Evolutionary conservation across 345 rosid genomes (phyloP), one percentile per base, ranked within the genome.

Genomic region (Pistacia atlantica): DNA sequence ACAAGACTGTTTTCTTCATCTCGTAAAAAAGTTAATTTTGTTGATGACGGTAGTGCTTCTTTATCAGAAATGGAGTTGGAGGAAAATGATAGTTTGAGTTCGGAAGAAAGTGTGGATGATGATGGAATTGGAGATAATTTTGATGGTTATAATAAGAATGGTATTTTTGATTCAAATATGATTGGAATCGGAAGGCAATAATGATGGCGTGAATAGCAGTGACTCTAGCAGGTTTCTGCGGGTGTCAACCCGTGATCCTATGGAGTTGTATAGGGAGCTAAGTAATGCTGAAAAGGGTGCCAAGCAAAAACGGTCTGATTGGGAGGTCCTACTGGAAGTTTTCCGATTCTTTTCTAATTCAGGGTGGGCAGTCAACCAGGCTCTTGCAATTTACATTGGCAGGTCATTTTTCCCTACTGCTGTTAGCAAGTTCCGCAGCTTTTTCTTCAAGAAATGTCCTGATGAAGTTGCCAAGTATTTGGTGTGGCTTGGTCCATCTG

Each of bases 321-420:
- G 79, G 81, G 86, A 86, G 72, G 77, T 75, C 20, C 10, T 95
- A 60, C 73, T 57, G 3, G 90, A 85, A 67, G 84, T 93, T 71
- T 93, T 95, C 49, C 67, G 35, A 10, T 79, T 48, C 76, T 90
- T 93, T 74, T 64, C 85, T 0, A 81, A 70, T 25, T 95, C 99
- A 0, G 94, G 94, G 0, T 90, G 97, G 98, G 98, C 92, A 25
- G 87, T 92, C 59, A 83, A 89, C 78, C 99, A 95, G 78, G 91
- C 97, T 69, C 94, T 95, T 79, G 98, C 90, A 12, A 85, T 91
- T 65, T 95, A 93, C 74, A 87, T 95, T 65, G 97, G 98, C 71
- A 82, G 65, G 84, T 89, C 96, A 33, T 93, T 95, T 84, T 95
- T 91, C 75, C 99, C 97, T 1, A 88, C 92, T 22, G 97, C 98